Base-by-base conservation (phyloP, 2,329 filamentous ascomycete species). In the Exophiala xenobiotica region DNA sequence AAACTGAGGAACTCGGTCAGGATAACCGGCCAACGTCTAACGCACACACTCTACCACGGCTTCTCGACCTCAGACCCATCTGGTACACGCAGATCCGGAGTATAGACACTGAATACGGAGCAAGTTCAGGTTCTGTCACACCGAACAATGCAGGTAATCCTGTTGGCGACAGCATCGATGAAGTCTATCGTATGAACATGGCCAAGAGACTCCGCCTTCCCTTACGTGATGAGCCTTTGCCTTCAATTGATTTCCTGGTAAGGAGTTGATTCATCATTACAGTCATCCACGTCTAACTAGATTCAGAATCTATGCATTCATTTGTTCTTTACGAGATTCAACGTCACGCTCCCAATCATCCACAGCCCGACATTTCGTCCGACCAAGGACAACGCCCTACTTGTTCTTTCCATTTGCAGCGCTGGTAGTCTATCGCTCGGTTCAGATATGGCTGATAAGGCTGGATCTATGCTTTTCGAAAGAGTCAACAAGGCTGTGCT, bases 321-420 rank as follows among this genome's bases (percentile, higher is more conserved):
- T 37, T 37, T 62, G 19, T 64, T 58, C 39, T 64, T 64, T 27
- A 60, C 59, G 1, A 42, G 48, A 6, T 62, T 62, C 29, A 56
- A 61, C 24, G 47, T 57, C 11, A 49, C 59, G 2, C 61, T 65
- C 18, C 63, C 62, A 1, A 43, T 65, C 16, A 51, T 65, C 11
- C 62, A 65, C 41, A 49, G 52, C 19, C 58, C 62, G 2, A 61
- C 58, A 0, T 64, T 64, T 52, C 60, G 53, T 8, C 58, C 63
- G 1, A 60, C 57, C 1, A 46, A 44, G 11, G 54, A 58, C 44
- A 58, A 53, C 27, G 54, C 62, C 3, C 48, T 64, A 8, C 40
- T 65, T n/a, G 46, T 65, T 5, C 52, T 65, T 2, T 64, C 63
- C 1, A 60, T 65, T 6, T 63, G 63, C 44, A 62, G 62, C 2